These are phyloP conservation scores for Deinandra increscens DNA, from an alignment of 129 eudicot species.

Conservation along the genomic window DNA sequence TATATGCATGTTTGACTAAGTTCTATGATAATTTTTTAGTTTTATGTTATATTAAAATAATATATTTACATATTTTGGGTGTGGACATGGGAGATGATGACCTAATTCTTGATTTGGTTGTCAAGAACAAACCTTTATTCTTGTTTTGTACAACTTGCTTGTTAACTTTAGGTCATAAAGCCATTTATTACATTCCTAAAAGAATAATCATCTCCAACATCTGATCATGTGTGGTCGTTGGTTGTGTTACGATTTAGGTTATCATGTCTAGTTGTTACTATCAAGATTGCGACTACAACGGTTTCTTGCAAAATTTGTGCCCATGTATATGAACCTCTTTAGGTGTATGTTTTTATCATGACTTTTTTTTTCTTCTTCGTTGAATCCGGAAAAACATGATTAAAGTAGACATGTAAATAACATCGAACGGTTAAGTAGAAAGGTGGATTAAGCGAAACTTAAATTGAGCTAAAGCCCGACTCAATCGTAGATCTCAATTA, in stretches of 20 bases:
- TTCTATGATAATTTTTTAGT: no score
- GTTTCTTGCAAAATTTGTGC: conserved; percentile 21
- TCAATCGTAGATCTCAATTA: no score
- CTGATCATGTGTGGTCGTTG: conserved; percentile 22
- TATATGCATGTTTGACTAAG: no score
- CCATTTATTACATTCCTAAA: conserved; percentile 24
- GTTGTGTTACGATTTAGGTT: conserved; percentile 19
- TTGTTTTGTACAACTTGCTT: conserved; percentile 27
- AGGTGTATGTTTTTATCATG: background rate
- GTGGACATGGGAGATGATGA: conserved; percentile 1
- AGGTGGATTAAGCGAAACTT: background rate
- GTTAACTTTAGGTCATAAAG: conserved; percentile 32
- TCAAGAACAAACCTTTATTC: conserved; percentile 29
- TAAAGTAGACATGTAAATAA: background rate
- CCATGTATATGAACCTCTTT: background rate
- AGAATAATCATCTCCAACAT: conserved; percentile 20
- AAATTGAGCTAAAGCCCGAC: background rate
- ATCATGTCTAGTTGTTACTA: conserved; percentile 11
- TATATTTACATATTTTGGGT: background rate
- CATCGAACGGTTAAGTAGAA: no score
- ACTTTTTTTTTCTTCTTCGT: background rate
- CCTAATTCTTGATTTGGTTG: conserved; percentile 25
- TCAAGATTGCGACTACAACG: conserved; percentile 10
- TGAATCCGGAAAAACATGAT: background rate
- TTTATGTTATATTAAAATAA: background rate